Base-by-base conservation (phyloP, 169 alveolate genomes). In the Eimeria falciformis region DNA sequence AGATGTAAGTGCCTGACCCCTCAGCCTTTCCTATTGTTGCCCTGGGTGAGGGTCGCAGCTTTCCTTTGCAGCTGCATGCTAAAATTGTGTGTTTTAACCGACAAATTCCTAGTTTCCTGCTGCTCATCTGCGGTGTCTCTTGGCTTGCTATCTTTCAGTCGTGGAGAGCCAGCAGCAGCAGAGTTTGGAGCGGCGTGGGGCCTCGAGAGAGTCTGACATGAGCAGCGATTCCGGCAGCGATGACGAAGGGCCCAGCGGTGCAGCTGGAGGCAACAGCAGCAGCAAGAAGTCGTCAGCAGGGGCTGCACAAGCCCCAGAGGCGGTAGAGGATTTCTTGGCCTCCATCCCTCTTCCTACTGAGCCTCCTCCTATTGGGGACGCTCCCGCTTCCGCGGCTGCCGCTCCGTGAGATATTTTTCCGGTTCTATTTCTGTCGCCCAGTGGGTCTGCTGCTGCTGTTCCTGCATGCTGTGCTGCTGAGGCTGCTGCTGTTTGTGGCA, bases 171-270 rank as follows among this genome's bases (percentile, higher is more conserved):
- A 78, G 62, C 87, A 78, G 29, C 45, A 50, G 14, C 71, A 46
- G 47, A 78, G 25, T 47, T 46, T 68, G 87, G 87, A 53, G 5
- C 46, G 87, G 27, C 47, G 87, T 29, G 87, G 50, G 12, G 53
- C 69, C 21, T 78, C 87, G 33, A n/a, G 71, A 29, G 12, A 78
- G 53, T 78, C 87, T 17, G 87, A 78, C 33, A 78, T 78, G 87
- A 78, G 87, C 87, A 78, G 87, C 69, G 87, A 78, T 18, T 78
- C 87, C 33, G 87, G 46, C 1, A 78, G 87, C 18, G 87, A 78
- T 37, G 87, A 78, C 21, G 87, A 78, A 69, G 3, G 46, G 5
- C 7, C 87, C 25, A 47, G 65, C 62, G 50, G 40, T 46, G 71
- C 87, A 6, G 62, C 45, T 21, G 62, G 11, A 33, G 37, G 40